Evolutionary conservation across 2,329 filamentous ascomycete genomes (phyloP).

Genomic region (Fonsecaea erecta): DNA sequence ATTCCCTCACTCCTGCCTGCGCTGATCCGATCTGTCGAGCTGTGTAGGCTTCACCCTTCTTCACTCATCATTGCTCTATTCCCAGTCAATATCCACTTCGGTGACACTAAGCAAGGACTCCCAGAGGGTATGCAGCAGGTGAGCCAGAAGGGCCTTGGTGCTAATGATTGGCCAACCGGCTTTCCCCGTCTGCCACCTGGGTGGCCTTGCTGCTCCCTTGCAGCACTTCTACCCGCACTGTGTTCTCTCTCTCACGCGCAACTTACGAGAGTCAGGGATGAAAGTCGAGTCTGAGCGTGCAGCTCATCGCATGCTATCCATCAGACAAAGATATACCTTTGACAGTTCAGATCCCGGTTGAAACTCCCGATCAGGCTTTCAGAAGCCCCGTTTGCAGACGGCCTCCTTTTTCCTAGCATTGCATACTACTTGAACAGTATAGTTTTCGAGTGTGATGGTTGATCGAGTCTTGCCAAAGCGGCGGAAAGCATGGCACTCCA

Average conservation of each 20-base stretch:
- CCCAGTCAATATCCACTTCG: background rate
- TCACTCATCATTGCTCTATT: background rate
- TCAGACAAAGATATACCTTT: background rate
- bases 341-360: background rate
- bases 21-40: no score
- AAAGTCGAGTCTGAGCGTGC: background rate
- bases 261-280: background rate
- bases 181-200: background rate
- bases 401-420: background rate
- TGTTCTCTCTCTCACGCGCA: background rate
- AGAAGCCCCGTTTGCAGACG: background rate
- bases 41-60: background rate
- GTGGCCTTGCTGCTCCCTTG: background rate
- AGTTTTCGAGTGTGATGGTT: background rate
- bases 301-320: background rate
- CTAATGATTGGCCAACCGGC: background rate
- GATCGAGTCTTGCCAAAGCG: background rate
- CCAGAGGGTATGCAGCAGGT: background rate
- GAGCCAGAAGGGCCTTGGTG: background rate
- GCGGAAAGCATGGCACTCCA: conserved; percentile 3
- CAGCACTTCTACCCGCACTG: background rate
- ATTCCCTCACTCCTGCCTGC: background rate
- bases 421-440: background rate
- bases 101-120: background rate
- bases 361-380: background rate